Conservation (phyloP, 345 rosid genomes). For the Moricandia arvensis region DNA sequence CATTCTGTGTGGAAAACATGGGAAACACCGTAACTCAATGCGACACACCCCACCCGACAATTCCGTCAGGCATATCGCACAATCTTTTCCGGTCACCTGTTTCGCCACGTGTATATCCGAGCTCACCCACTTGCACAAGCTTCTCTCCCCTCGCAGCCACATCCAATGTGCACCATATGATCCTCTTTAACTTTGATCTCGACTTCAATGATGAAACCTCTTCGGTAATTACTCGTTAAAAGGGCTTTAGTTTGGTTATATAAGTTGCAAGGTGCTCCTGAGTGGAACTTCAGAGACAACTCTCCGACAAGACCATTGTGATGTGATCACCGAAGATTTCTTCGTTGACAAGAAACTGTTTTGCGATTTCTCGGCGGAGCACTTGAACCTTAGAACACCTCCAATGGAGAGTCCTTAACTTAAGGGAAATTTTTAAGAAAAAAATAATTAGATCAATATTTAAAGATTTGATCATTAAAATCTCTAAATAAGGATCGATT, state of each 20-base stretch:
- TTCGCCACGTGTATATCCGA: not conserved
- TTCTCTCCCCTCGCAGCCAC: slow-evolving; percentile 6
- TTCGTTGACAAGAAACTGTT: not conserved
- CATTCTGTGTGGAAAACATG: not conserved
- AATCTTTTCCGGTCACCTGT: not conserved
- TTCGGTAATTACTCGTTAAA: not conserved
- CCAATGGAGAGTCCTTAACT: too few species aligned
- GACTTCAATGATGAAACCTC: slow-evolving; percentile 3
- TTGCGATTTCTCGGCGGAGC: not conserved
- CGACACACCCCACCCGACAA: not conserved
- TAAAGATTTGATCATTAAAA: too few species aligned
- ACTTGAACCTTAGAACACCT: not conserved
- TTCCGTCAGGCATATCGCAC: slow-evolving; percentile 7
- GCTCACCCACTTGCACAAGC: not conserved
- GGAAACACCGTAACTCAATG: slow-evolving; percentile 5
- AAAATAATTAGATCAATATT: too few species aligned
- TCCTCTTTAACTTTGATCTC: not conserved
- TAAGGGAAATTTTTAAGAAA: too few species aligned
- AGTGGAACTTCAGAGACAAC: not conserved
- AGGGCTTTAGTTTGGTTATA: not conserved
- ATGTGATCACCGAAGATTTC: not conserved
- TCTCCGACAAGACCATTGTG: not conserved
- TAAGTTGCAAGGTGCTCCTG: not conserved
- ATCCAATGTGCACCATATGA: not conserved
- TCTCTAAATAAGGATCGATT: too few species aligned